A percentile compares a stretch with the other conserved stretches of the same genome.
These are phyloP conservation scores for Berberis vulgaris DNA, from an alignment of 164 flowering plant genomes.

Conservation along the genomic window DNA sequence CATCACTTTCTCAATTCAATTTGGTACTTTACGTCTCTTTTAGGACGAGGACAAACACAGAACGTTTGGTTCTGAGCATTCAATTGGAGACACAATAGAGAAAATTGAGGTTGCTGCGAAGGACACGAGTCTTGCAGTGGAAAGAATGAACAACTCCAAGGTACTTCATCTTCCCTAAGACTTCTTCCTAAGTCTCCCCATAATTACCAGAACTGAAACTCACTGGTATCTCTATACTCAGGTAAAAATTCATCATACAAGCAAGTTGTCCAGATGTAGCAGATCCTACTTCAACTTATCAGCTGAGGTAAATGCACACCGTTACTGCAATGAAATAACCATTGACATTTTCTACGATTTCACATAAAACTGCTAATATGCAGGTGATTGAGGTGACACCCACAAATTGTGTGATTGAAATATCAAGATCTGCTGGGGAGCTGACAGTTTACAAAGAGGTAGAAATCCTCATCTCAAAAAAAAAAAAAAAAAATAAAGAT, in stretches of 20 bases:
- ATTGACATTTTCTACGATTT: background rate
- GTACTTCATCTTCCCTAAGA: conserved; percentile 15
- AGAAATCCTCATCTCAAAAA: conserved; percentile 4
- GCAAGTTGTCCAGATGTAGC: conserved; percentile 27
- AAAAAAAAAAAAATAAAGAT: background rate
- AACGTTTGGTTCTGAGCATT: conserved; percentile 46
- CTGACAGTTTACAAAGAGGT: conserved; percentile 46
- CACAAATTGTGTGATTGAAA: conserved; percentile 56
- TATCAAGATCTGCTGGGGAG: conserved; percentile 63
- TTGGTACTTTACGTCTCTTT: background rate
- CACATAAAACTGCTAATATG: background rate
- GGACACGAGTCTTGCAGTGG: conserved; percentile 47
- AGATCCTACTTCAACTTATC: conserved; percentile 39
- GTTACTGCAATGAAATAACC: background rate
- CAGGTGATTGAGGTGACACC: conserved; percentile 79
- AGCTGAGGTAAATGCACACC: conserved; percentile 47
- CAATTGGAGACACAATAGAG: conserved; percentile 46
- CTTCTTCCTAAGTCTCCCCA: background rate
- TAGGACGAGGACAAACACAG: conserved; percentile 46
- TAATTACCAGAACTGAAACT: background rate
- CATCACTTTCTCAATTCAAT: background rate
- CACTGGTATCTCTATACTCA: conserved; percentile 10
- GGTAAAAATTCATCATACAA: conserved; percentile 41
- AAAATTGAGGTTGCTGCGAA: conserved; percentile 74
- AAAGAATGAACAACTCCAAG: conserved; percentile 46